Evolutionary conservation across 2,329 filamentous ascomycete genomes (phyloP), one percentile per base, ranked within the genome.

Genomic region (Aspergillus amoenus): DNA sequence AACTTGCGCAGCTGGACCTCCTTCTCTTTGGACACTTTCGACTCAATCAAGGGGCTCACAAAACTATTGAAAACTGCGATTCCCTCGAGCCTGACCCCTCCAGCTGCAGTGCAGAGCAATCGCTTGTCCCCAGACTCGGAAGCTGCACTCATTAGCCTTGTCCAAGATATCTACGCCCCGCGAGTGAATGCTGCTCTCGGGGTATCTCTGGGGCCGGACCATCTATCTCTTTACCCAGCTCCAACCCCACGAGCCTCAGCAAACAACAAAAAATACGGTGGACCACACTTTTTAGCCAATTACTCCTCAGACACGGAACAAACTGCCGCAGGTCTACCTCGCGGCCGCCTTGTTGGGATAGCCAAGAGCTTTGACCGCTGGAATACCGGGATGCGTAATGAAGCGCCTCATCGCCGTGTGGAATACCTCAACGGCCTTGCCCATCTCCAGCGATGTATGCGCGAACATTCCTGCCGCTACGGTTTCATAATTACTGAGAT

Each of bases 401-500:
- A 95, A 73, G 87, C 87, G 44, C 91, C 93, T 62, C 84, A 91
- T 73, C 89, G 92, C 76, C 88, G 90, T 57, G 90, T 96, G 57
- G 87, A 93, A 75, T 97, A 97, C 78, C 87, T 97, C 18, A 88
- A 89, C 50, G 91, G 91, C 1, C 85, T 97, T 5, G 83, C 92
- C 0, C 91, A 95, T 66, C 80, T 97, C 44, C 93, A 97, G 76
- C 85, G 90, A 70, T 87, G 88, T 69, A 96, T 97, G 91, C 91
- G 93, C 73, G 91, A 96, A 77, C 90, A 96, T 77, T 87, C 88
- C 64, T 95, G 91, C 71, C 88, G 93, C 58, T 97, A 97, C 74
- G 93, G 93, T 54, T 97, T 96, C 80, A 93, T 97, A 74, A 86
- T 97, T 70, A 97, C 91, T 1, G 93, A 97, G 77, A 96, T 96